Evolutionary conservation across 169 alveolate genomes (phyloP).

Genomic region (Cystoisospora suis): DNA sequence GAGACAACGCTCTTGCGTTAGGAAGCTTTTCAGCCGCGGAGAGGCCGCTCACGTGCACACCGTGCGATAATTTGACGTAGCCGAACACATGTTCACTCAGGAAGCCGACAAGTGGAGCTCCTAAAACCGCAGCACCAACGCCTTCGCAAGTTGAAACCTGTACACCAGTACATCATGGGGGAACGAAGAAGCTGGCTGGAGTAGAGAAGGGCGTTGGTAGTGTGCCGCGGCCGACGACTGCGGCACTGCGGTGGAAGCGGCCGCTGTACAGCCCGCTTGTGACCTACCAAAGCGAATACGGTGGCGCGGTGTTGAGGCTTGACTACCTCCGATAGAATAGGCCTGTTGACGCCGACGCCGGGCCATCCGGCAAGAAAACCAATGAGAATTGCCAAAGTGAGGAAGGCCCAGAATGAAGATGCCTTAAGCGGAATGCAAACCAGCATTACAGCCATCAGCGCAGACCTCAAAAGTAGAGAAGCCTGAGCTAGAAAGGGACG

Average conservation of each 20-base stretch:
- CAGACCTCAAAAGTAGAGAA: slow-evolving; percentile 72
- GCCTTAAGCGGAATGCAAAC: slow-evolving; percentile 68
- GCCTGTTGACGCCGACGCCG: slow-evolving; percentile 87
- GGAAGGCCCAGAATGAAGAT: slow-evolving; percentile 65
- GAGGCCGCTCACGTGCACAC: slow-evolving; percentile 33
- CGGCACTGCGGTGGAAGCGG: too few species aligned
- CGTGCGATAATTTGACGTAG: slow-evolving; percentile 66
- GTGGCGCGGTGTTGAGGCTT: slow-evolving; percentile 87
- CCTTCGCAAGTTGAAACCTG: slow-evolving; percentile 86
- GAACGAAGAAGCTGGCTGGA: too few species aligned
- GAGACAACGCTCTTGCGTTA: slow-evolving; percentile 83
- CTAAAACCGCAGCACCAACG: slow-evolving; percentile 81
- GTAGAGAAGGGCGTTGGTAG: too few species aligned
- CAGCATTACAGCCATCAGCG: slow-evolving; percentile 71
- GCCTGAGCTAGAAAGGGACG: slow-evolving; percentile 76
- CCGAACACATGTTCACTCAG: slow-evolving; percentile 85
- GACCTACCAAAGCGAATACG: slow-evolving; percentile 76
- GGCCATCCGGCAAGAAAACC: slow-evolving; percentile 86
- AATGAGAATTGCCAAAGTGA: slow-evolving; percentile 72
- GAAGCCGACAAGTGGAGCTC: slow-evolving; percentile 86
- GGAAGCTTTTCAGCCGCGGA: slow-evolving; percentile 70
- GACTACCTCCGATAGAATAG: slow-evolving; percentile 86
- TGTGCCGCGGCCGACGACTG: too few species aligned
- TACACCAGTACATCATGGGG: slow-evolving; percentile 36
- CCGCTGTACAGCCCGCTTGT: background rate